Evolutionary conservation across 2,329 filamentous ascomycete species (phyloP), one percentile per base, ranked within the genome.

Genomic region (Stachybotrys echinatus): DNA sequence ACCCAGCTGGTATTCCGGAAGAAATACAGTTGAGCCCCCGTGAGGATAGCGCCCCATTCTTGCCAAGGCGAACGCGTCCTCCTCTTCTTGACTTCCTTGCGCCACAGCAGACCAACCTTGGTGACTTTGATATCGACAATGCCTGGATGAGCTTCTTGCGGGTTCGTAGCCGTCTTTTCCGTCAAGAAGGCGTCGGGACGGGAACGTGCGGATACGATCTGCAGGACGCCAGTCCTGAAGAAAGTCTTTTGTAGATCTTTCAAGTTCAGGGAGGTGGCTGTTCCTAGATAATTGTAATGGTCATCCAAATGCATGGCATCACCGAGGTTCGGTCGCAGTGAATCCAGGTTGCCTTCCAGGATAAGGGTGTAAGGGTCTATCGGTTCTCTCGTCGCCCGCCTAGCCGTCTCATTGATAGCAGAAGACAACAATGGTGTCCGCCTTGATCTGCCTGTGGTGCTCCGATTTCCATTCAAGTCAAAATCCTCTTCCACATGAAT

Each of bases 111-210:
- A 4, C 94, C 94, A 46, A 99, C 92, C 67, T 97, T 99, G 42
- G 92, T 96, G 43, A 97, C 88, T 59, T 96, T 96, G 64, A 99
- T 95, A 67, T 97, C 92, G 12, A 99, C 92, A 51, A 99, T 87
- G 12, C 94, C 94, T 3, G 91, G 89, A 56, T 94, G 89, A 1
- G 90, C 89, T 54, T 94, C 90, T 22, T 89, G 79, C 0, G 92
- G 90, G 57, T 95, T 96, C 27, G 84, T 86, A 40, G 88, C 84
- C 12, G 89, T 92, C 59, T 89, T 85, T 55, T 94, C 90, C 1
- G 87, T 85, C 82, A 96, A 91, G 70, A 97, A 99, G 2, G 94
- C 94, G 65, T 96, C 92, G 0, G 94, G 94, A 23, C 94, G 81
- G 42, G 94, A 99, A 52, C 94, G 82, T 14, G 91, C 89, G 4